phyloP scores from a whole-genome alignment of 805 yeast species.

The Blastobotrys terrestris region DNA sequence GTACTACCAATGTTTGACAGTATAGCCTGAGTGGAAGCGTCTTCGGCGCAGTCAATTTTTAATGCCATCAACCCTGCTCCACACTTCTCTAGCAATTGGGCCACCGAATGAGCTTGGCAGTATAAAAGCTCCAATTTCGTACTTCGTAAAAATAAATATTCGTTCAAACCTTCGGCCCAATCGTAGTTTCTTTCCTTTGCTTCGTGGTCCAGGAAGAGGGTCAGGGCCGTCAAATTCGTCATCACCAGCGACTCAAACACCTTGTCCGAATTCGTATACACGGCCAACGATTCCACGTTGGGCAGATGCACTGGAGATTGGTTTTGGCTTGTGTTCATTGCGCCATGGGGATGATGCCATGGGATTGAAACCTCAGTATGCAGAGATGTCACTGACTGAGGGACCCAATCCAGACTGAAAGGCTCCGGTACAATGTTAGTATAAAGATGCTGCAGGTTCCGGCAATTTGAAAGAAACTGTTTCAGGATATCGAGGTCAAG shows the following conservation, averaged over 20 bases:
- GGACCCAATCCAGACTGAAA: background rate
- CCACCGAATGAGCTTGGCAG: background rate
- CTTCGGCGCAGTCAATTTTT: background rate
- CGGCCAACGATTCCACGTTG: background rate
- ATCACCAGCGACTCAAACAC: background rate
- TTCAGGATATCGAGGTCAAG: background rate
- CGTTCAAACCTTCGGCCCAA: background rate
- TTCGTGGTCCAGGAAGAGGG: background rate
- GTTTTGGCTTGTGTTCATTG: background rate
- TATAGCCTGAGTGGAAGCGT: background rate
- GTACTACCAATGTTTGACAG: background rate
- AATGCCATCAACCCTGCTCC: background rate
- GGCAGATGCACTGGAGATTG: background rate
- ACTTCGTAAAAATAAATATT: background rate
- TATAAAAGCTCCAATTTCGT: background rate
- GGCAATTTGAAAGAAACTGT: background rate
- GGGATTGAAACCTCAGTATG: background rate
- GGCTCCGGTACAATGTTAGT: background rate
- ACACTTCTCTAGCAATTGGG: background rate
- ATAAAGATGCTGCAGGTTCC: background rate
- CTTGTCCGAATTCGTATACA: background rate
- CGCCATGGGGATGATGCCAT: background rate
- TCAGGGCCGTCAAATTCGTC: background rate
- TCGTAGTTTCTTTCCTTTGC: background rate
- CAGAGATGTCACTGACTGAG: background rate